Evolutionary conservation across 148 eudicot genomes (phyloP), one percentile per base, ranked within the genome.

Genomic region (Oxyria digyna): DNA sequence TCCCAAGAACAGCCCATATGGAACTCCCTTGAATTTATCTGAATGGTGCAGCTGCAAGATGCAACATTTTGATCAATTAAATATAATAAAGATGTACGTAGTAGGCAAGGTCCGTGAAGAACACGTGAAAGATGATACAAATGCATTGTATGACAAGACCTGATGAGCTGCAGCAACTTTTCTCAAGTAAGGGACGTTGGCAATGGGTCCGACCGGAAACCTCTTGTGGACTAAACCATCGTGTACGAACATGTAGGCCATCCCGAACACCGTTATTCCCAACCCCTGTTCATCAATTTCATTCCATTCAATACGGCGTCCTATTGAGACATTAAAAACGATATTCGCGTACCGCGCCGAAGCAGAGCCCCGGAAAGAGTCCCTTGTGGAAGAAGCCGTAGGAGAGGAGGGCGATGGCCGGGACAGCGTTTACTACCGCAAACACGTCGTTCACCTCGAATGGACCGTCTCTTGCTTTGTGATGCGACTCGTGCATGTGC

Each of bases 401-500:
- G 48, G 81, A 72, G 67, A 94, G 88, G 70, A 94, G 90, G 40
- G 81, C 87, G 18, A 94, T 91, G 42, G 99, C 99, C 1, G 99
- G 99, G 4, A 73, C 86, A 0, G 99, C 96, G 65, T 94, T 94
- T 31, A 76, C 83, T 10, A 94, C 80, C 11, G 99, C 99, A 62
- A 94, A 94, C 18, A 94, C 83, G 70, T 94, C 99, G 72, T 94
- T 94, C 6, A 91, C 81, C 81, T 94, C 99, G 27, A 94, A 94
- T 3, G 99, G 87, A 8, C 99, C 99, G 70, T 94, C 99, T 77
- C 97, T 87, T 27, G 97, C 85, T 66, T 67, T 88, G 72, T 94
- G 99, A 79, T 94, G 99, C 1, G 99, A 94, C 99, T 94, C 89
- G 68, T 94, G 99, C 97, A 94, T 94, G 78, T 88, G 87, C 99